phyloP scores from a whole-genome alignment of 441 rosid species.

The Macaranga tanarius region DNA sequence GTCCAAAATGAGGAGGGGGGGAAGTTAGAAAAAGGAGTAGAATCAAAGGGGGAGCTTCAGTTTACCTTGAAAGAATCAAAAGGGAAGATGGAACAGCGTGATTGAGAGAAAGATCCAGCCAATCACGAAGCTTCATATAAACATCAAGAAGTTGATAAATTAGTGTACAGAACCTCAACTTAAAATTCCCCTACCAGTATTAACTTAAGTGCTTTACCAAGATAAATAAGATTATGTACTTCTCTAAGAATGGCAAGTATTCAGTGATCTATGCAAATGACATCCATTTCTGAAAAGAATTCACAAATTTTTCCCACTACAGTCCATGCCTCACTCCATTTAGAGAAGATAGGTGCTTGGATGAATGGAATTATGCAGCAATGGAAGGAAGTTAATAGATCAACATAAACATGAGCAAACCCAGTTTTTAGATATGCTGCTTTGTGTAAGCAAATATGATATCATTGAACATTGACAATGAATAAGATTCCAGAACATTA shows the following conservation, averaged over 20 bases:
- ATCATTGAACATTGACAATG: neutral
- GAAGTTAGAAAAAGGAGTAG: constrained; percentile 2
- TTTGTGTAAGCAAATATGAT: neutral
- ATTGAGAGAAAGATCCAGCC: constrained; percentile 85
- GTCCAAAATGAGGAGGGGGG: neutral
- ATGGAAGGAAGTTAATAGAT: neutral
- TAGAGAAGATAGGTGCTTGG: neutral
- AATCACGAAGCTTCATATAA: constrained; percentile 66
- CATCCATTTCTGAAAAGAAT: neutral
- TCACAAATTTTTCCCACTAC: neutral
- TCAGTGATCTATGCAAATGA: neutral
- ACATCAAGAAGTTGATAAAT: constrained; percentile 18
- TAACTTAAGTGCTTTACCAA: neutral
- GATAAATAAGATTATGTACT: neutral
- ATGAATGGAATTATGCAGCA: constrained; percentile 3
- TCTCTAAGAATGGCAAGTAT: neutral
- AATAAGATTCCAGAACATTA: neutral
- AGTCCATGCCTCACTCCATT: constrained; percentile 1
- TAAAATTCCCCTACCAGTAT: neutral
- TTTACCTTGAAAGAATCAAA: constrained; percentile 73
- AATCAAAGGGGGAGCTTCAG: constrained; percentile 7
- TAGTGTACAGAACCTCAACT: neutral
- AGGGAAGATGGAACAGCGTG: constrained; percentile 84
- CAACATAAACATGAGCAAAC: neutral
- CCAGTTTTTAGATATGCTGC: constrained; percentile 3